Base-by-base conservation (phyloP, 2,329 filamentous ascomycete species). In the Didymella pomorum region DNA sequence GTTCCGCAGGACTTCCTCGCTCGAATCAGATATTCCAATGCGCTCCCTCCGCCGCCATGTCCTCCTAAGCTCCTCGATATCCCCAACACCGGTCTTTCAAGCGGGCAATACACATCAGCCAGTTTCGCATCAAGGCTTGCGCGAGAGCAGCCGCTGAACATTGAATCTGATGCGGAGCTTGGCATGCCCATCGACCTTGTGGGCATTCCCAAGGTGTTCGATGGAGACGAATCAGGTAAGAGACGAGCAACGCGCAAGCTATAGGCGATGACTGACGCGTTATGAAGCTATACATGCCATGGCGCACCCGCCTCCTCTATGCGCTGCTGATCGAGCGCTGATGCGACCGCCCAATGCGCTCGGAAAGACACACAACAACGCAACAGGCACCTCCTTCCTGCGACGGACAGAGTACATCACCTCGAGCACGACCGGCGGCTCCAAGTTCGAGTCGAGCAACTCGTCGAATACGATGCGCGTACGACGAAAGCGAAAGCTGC, bases 41-140 rank as follows among this genome's bases (percentile, higher is more conserved):
- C 92, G 68, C 88, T 99, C 16, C 95, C 95, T 64, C 93, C 95
- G 64, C 95, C 95, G 53, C 92, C 94, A 54, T 93, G 93, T 74
- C 93, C 94, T 1, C 95, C 95, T 1, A 99, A 99, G 83, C 89
- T 99, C 63, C 90, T 99, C 69, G 92, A 98, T 66, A 97, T 99
- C 61, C 94, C 95, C 11, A 97, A 96, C 71, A 95, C 92, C 56
- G 95, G 95, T 41, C 86, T 98, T 16, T 85, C 91, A 39, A 91
- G 88, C 67, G 90, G 89, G 58, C 91, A 96, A 75, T 98, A 97
- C 79, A 96, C 95, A 29, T 92, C 89, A 3, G 92, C 95, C 1
- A 89, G 89, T 21, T 99, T 96, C 80, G 93, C 93, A 28, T 95
- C 93, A 44, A 88, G 92, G 63, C 82, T 99, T 67, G 92, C 91